Conservation (phyloP, 2,329 filamentous ascomycete species). For the Aspergillus sp. region DNA sequence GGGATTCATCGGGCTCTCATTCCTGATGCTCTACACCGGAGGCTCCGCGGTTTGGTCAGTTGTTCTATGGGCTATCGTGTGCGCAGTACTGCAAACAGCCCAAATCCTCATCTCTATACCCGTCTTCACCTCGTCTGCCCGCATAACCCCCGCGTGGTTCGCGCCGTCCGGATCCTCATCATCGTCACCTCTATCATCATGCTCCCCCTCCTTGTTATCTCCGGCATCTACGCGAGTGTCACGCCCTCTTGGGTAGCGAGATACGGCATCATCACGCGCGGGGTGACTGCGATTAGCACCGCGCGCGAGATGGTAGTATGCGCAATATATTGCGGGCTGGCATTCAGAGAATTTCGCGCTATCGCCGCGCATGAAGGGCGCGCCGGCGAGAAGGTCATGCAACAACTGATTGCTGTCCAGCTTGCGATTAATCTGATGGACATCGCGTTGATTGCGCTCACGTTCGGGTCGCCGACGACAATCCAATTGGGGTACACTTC, state of each 20-base stretch:
- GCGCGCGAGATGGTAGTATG: neutral
- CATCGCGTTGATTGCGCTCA: too few species aligned
- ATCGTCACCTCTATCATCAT: neutral
- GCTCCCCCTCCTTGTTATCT: neutral
- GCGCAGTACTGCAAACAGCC: neutral
- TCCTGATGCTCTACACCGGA: neutral
- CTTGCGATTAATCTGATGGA: neutral
- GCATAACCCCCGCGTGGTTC: neutral
- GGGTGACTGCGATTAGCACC: too few species aligned
- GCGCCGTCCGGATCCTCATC: neutral
- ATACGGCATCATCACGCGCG: too few species aligned
- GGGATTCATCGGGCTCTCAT: neutral
- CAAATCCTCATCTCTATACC: neutral
- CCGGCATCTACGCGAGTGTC: too few species aligned
- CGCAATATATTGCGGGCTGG: neutral
- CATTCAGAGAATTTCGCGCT: neutral
- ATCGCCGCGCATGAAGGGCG: neutral
- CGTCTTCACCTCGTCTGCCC: neutral
- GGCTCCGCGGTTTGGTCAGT: neutral
- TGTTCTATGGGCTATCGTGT: neutral
- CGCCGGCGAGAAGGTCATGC: neutral
- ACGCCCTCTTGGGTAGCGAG: too few species aligned
- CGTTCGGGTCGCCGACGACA: too few species aligned
- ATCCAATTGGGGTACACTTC: neutral
- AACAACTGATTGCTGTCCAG: neutral